phyloP scores from a whole-genome alignment of 345 rosid genomes.

The Cardiospermum halicacabum region DNA sequence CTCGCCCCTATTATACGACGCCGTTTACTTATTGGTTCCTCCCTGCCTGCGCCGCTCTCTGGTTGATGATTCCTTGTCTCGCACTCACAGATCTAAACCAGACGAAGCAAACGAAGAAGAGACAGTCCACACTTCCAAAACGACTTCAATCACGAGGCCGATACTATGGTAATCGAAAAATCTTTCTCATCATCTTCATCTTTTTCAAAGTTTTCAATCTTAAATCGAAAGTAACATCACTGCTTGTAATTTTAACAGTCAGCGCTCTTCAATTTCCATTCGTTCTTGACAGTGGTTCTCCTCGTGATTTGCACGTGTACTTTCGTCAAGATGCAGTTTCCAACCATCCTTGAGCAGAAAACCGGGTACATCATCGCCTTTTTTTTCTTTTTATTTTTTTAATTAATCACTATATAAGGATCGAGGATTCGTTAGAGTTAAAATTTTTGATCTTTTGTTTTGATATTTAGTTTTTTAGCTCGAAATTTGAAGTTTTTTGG shows the following conservation, averaged over 20 bases:
- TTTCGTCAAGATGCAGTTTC: constrained; percentile 91
- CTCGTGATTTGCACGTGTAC: constrained; percentile 92
- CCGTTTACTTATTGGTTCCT: too few relatives aligned
- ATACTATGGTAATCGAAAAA: constrained; percentile 7
- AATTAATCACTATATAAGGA: background rate
- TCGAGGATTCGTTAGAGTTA: background rate
- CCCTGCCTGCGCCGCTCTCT: too few relatives aligned
- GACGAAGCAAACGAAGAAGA: background rate
- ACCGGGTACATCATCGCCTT: constrained; percentile 53
- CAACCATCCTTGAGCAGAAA: constrained; percentile 87
- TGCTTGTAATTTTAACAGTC: constrained; percentile 42
- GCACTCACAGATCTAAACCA: background rate
- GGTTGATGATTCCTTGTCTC: too few relatives aligned
- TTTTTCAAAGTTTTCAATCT: background rate
- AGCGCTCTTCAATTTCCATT: constrained; percentile 93
- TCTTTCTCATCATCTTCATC: too few relatives aligned
- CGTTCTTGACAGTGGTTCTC: constrained; percentile 79
- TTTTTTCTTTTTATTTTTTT: background rate
- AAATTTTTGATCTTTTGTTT: background rate
- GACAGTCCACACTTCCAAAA: background rate
- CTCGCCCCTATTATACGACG: too few relatives aligned
- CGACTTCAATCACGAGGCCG: background rate
- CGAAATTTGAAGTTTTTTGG: background rate
- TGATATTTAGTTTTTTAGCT: background rate
- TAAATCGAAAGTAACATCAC: background rate